phyloP scores from a whole-genome alignment of 495 filamentous ascomycete species.

The Evansstolkia leycettana region DNA sequence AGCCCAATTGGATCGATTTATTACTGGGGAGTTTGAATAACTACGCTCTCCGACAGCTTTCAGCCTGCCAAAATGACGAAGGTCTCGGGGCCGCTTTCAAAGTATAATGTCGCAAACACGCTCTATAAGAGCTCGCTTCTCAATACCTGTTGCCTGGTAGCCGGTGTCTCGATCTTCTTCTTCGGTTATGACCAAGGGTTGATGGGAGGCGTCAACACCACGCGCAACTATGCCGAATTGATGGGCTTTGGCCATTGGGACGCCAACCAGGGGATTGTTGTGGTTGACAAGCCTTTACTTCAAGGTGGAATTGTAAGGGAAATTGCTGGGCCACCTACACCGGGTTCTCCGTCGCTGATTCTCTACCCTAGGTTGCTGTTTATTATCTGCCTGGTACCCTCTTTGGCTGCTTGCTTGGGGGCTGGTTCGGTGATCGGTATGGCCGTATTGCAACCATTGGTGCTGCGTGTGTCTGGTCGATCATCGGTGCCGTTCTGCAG shows the following conservation, averaged over 20 bases:
- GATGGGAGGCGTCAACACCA: conserved; percentile 65
- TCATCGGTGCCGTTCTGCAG: conserved; percentile 48
- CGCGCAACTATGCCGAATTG: conserved; percentile 48
- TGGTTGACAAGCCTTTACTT: conserved; percentile 48
- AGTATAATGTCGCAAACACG: no score
- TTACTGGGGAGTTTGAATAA: no score
- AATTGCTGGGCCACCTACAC: conserved; percentile 18
- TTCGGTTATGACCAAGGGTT: conserved; percentile 61
- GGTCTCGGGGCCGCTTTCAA: no score
- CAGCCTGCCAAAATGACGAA: no score
- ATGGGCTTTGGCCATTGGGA: conserved; percentile 55
- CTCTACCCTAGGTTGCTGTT: no score
- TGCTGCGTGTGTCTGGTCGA: conserved; percentile 41
- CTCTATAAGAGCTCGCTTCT: no score
- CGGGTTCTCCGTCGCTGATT: no score
- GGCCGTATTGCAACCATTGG: conserved; percentile 52
- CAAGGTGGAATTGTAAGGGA: conserved; percentile 63
- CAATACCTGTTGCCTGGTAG: no score
- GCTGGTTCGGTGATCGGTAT: conserved; percentile 47
- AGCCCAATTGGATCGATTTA: no score
- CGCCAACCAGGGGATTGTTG: conserved; percentile 27
- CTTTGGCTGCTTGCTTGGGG: conserved; percentile 46
- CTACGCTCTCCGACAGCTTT: no score
- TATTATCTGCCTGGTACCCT: conserved; percentile 64
- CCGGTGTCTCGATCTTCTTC: conserved; percentile 48